Conservation (phyloP, 441 rosid species). For the Adansonia rubrostipa region DNA sequence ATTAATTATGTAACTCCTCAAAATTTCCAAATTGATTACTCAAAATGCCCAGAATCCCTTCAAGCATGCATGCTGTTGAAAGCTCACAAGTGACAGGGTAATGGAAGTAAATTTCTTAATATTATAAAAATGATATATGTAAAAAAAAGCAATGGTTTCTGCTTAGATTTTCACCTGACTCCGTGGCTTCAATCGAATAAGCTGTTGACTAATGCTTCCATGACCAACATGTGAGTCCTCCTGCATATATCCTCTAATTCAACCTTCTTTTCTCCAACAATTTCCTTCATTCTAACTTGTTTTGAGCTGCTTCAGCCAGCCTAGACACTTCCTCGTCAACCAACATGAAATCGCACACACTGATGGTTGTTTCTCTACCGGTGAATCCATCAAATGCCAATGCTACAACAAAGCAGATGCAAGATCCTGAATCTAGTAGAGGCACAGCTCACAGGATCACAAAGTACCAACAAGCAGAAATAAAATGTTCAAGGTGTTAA, state of each 20-base stretch:
- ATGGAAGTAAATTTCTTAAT: not conserved
- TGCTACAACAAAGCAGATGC: constrained; percentile 70
- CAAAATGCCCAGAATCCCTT: not conserved
- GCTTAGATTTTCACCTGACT: constrained; percentile 54
- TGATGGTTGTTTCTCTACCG: constrained; percentile 63
- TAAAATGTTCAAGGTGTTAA: not conserved
- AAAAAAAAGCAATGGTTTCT: not conserved
- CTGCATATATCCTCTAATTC: constrained; percentile 84
- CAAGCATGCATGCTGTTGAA: not conserved
- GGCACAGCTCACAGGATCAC: constrained; percentile 19
- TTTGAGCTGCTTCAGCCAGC: constrained; percentile 62
- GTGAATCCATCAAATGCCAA: constrained; percentile 83
- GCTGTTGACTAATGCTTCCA: constrained; percentile 47
- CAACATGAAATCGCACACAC: constrained; percentile 38
- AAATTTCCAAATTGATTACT: constrained; percentile 21
- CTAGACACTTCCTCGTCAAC: constrained; percentile 79
- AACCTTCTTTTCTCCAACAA: constrained; percentile 69
- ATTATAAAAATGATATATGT: not conserved
- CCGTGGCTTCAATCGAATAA: constrained; percentile 58
- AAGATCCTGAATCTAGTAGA: constrained; percentile 73
- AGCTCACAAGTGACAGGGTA: not conserved
- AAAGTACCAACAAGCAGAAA: not conserved
- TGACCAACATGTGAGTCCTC: constrained; percentile 62
- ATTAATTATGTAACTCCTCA: constrained; percentile 8
- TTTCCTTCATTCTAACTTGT: constrained; percentile 74